Percentiles rank a stretch among this genome's conserved stretches.
These are phyloP conservation scores for Vigna reflexopilosa DNA, from an alignment of 306 rosid species.

Conservation along the genomic window DNA sequence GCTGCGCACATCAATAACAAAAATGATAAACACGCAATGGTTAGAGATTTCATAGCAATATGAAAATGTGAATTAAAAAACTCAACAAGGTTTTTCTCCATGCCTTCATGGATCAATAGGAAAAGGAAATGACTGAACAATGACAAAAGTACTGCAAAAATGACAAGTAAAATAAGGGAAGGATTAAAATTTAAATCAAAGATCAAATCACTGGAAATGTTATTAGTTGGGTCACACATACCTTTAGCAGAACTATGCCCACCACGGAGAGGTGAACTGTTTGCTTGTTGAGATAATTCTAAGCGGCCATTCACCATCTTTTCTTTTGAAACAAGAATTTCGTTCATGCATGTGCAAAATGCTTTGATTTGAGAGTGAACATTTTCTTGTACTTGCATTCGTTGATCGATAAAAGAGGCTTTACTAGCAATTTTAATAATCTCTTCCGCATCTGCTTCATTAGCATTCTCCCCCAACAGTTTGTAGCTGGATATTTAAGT, in stretches of 20 bases:
- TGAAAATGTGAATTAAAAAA: conserved; percentile 1
- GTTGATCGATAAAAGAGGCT: conserved; percentile 80
- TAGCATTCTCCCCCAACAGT: conserved; percentile 75
- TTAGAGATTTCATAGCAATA: background rate
- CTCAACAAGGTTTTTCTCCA: conserved; percentile 16
- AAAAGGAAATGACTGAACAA: conserved; percentile 10
- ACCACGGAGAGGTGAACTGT: conserved; percentile 48
- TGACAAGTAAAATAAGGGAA: background rate
- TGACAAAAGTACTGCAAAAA: background rate
- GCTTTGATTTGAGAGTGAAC: conserved; percentile 70
- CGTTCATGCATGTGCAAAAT: conserved; percentile 76
- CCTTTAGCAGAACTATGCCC: conserved; percentile 71
- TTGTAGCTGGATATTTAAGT: conserved; percentile 70
- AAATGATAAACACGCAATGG: conserved; percentile 2
- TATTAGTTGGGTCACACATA: conserved; percentile 43
- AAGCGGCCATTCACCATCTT: conserved; percentile 44
- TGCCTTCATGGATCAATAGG: conserved; percentile 5
- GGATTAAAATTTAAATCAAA: background rate
- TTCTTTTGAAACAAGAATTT: conserved; percentile 63
- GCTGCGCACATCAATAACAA: conserved; percentile 57
- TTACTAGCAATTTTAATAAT: conserved; percentile 77
- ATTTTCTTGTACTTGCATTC: conserved; percentile 84
- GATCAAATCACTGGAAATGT: conserved; percentile 47
- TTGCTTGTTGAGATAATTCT: conserved; percentile 55
- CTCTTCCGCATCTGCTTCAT: conserved; percentile 75